Percentiles rank a stretch among this genome's conserved stretches.
Conservation (phyloP, 2,329 filamentous ascomycete genomes). For the Ophiognomonia clavigignenti-juglandacearum region DNA sequence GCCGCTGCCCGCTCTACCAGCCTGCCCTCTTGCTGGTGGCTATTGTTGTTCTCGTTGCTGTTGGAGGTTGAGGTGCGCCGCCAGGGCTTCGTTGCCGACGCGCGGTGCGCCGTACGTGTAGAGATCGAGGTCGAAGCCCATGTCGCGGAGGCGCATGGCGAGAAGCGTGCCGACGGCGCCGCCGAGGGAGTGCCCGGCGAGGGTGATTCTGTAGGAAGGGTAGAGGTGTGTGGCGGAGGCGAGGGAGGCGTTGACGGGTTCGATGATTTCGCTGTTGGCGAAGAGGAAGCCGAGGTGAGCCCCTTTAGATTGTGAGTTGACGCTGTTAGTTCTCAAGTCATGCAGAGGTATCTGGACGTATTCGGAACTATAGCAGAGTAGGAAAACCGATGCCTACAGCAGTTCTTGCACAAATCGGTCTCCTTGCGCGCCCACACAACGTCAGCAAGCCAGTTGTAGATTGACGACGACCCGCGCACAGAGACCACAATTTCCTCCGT, state of each 20-base stretch:
- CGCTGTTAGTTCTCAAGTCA: too few species aligned
- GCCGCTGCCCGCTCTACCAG: too few species aligned
- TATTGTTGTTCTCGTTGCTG: too few species aligned
- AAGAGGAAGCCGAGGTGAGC: conserved; percentile 54
- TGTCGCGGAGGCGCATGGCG: conserved; percentile 47
- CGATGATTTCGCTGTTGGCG: conserved; percentile 51
- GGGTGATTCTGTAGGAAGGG: conserved; percentile 48
- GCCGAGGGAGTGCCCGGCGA: conserved; percentile 65
- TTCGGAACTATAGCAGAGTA: too few species aligned
- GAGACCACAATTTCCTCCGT: conserved; percentile 53
- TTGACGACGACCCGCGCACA: conserved; percentile 52
- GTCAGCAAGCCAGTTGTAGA: conserved; percentile 60
- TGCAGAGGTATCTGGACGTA: too few species aligned
- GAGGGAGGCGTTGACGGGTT: conserved; percentile 37
- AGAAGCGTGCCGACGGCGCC: conserved; percentile 59
- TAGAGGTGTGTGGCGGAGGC: conserved; percentile 36
- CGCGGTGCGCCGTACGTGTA: conserved; percentile 66
- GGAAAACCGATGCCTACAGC: too few species aligned
- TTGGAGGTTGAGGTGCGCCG: conserved; percentile 50
- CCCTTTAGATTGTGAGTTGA: too few species aligned
- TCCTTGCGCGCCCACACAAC: conserved; percentile 33
- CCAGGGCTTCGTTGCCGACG: conserved; percentile 56
- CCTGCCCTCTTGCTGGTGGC: conserved; percentile 36
- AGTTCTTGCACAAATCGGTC: conserved; percentile 35
- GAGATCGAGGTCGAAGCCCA: conserved; percentile 45